Conservation (phyloP, 1,284 basidiomycete species). For the Exsudoporus floridanus region DNA sequence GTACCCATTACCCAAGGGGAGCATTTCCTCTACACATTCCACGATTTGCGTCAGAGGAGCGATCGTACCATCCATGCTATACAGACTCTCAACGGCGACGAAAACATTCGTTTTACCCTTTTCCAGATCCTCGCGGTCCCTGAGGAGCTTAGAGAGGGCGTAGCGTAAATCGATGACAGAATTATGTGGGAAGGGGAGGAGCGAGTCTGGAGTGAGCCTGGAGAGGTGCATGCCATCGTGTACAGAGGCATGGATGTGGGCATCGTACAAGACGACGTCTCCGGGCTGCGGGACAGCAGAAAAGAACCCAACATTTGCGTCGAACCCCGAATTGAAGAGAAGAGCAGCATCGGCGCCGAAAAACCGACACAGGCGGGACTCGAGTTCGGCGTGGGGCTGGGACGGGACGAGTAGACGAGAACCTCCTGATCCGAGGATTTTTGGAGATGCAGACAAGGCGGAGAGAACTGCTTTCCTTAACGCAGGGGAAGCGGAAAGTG, state of each 20-base stretch:
- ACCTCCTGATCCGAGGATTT: slow-evolving; percentile 86
- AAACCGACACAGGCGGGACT: slow-evolving; percentile 63
- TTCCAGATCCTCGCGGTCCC: slow-evolving; percentile 40
- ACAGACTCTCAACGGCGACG: slow-evolving; percentile 86
- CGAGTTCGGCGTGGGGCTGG: slow-evolving; percentile 64
- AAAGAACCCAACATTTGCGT: slow-evolving; percentile 92
- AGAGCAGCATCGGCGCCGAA: slow-evolving; percentile 70
- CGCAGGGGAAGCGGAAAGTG: slow-evolving; percentile 61
- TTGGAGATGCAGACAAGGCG: slow-evolving; percentile 50
- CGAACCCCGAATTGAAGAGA: slow-evolving; percentile 93
- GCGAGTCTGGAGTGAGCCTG: slow-evolving; percentile 43
- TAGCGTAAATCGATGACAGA: slow-evolving; percentile 51
- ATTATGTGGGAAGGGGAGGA: slow-evolving; percentile 73
- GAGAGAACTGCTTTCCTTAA: slow-evolving; percentile 61
- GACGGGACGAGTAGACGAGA: slow-evolving; percentile 88
- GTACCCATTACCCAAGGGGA: slow-evolving; percentile 64
- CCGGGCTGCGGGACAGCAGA: slow-evolving; percentile 75
- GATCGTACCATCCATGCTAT: slow-evolving; percentile 95
- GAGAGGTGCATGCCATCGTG: slow-evolving; percentile 86
- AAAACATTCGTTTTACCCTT: slow-evolving; percentile 51
- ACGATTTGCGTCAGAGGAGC: slow-evolving; percentile 73
- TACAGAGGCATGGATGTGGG: slow-evolving; percentile 88
- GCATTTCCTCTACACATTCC: slow-evolving; percentile 53
- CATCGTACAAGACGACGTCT: slow-evolving; percentile 85
- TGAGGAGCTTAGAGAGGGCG: slow-evolving; percentile 43